Base-by-base conservation (phyloP, 2,329 filamentous ascomycete species). In the Trichoderma asperellum region DNA sequence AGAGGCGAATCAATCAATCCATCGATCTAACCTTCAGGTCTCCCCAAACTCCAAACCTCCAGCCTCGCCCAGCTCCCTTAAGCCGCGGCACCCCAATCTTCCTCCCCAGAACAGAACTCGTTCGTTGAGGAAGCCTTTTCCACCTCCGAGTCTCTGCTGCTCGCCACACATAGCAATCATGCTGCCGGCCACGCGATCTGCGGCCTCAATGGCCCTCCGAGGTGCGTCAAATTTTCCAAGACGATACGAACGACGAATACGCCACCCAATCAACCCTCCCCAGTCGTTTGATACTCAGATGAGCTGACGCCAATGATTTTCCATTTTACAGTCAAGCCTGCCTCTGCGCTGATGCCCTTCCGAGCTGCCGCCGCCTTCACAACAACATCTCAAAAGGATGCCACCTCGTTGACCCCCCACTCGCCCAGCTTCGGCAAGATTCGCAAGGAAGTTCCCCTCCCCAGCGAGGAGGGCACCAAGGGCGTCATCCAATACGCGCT, bases 401-500 rank as follows among this genome's bases (percentile, higher is more conserved):
- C 91, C 72, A 85, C 85, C 64, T 83, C 85, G 71, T 76, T 87
- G 68, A 81, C 85, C 71, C 83, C 86, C 75, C 83, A 87, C 77
- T 82, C 87, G 53, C 78, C 77, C 78, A 79, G 86, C 82, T 74
- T 89, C 77, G 79, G 85, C 82, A 77, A 84, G 81, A 78, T 83
- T 75, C 88, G 89, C 75, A 87, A 87, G 78, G 91, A 95, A 82
- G 92, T 96, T 69, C 89, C 88, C 72, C 85, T 96, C 70, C 84
- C 91, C 73, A 94, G 91, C 80, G 89, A 96, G 83, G 90, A 93
- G 81, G 86, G 86, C 73, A 92, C 91, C 81, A 93, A 95, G 85
- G 89, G 92, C 75, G 88, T 88, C 70, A 84, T 95, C 76, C 92
- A 96, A 89, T 95, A 94, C 81, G 92, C 92, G 73, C 86, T 96